Evolutionary conservation across 331 rosid genomes (phyloP).

Genomic region (Saraca asoca): DNA sequence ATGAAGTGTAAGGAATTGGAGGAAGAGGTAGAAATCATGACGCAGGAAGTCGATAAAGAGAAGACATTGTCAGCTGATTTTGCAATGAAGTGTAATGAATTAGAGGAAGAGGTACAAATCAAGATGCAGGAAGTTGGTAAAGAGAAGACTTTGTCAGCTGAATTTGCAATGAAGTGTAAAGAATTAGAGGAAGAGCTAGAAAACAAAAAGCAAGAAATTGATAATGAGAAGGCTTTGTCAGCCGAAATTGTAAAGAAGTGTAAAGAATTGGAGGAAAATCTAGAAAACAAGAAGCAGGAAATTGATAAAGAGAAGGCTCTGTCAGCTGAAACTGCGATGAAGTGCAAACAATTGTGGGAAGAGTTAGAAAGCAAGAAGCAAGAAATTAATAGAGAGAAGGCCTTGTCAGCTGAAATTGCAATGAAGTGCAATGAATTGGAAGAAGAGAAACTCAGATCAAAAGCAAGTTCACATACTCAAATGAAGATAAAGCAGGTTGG

Average conservation of each 20-base stretch:
- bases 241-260: conserved; percentile 52
- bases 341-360: not conserved
- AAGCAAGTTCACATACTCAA: conserved; percentile 48
- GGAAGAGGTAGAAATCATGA: conserved; percentile 56
- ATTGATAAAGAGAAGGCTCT: not conserved
- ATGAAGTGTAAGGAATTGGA: conserved; percentile 57
- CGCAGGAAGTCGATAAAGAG: conserved; percentile 65
- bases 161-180: conserved; percentile 52
- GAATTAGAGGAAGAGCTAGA: conserved; percentile 63
- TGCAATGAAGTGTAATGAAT: conserved; percentile 49
- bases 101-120: conserved; percentile 63
- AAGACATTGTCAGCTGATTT: conserved; percentile 51
- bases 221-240: conserved; percentile 57
- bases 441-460: conserved; percentile 54
- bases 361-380: conserved; percentile 51
- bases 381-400: too few species aligned
- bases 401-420: too few species aligned
- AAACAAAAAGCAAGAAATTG: conserved; percentile 58
- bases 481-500: conserved; percentile 81
- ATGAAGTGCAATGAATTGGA: conserved; percentile 17
- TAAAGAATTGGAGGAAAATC: conserved; percentile 60
- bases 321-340: too few species aligned
- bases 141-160: conserved; percentile 56
- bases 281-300: conserved; percentile 57
- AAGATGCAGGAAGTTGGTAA: conserved; percentile 59